Base-by-base conservation (phyloP, 202 grass and related monocot species). In the Zizania palustris region DNA sequence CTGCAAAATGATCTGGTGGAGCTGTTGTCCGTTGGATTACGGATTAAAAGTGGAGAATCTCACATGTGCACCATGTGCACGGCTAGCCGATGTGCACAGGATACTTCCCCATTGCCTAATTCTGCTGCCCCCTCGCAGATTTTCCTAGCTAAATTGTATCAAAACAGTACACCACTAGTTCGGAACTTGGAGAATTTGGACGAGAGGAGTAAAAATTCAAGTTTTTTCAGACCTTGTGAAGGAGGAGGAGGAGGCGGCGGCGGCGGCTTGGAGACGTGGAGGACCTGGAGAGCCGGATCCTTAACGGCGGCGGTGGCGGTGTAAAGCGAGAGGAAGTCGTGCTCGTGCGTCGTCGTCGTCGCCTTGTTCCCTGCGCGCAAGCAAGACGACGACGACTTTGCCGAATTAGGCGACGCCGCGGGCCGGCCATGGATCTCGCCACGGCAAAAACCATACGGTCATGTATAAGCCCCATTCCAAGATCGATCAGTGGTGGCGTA, bases 261-360 rank as follows among this genome's bases (percentile, higher is more conserved):
- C n/a, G n/a, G n/a, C n/a, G n/a, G 53, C 73, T 93, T 69, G 83
- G 63, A 65, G 41, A 88, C 85, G 75, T 88, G 79, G 42, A 28
- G 28, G 28, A 84, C 62, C 74, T 83, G 81, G 70, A 90, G 78
- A 43, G 86, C 73, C 11, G 87, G 49, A 33, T 88, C 88, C 83
- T 93, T 97, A 10, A 14, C 74, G 7, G 60, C 43, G 7, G 28
- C 28, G 28, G 28, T 2, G 28, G 74, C 9, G 45, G 85, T 34
- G 87, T 93, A 88, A 35, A 90, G 83, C 64, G 93, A 90, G 60
- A 97, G 90, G 85, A 93, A 97, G 73, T 97, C 90, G 73, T 93
- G 93, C 73, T 85, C 68, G 60, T 65, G 75, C 67, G 75, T 72
- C 71, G 76, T 28, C 2, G 28, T 28, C 28, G 28, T 74, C 41